Base-by-base conservation (phyloP, 2,329 filamentous ascomycete genomes). In the Arthrobotrys megalospora region DNA sequence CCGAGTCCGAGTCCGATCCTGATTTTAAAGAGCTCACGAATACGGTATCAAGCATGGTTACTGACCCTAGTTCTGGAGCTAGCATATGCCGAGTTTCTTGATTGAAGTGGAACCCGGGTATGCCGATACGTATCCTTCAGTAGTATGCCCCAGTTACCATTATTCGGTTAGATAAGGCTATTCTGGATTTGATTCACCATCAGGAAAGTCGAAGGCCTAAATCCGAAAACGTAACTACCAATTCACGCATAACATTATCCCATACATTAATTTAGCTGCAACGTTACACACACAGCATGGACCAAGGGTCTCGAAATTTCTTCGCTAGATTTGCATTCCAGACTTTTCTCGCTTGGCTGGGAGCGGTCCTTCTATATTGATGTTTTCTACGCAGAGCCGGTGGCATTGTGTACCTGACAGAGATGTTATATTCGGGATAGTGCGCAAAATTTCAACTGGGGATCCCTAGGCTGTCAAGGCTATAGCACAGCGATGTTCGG, bases 241-340 rank as follows among this genome's bases (percentile, higher is more conserved):
- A 58, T 48, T 60, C 41, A 48, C 28, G 55, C 55, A 71, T 53
- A 63, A 11, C 24, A 64, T 64, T 19, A 48, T 16, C 28, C 41
- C 24, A 19, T 8, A 45, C 21, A n/a, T n/a, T n/a, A n/a, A n/a
- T 34, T 55, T 58, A 19, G 58, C 48, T 69, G 47, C 72, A 76
- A 69, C 64, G 72, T 76, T 76, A 76, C 72, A 76, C 72, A 65
- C 52, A 48, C 55, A 12, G 21, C 34, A 60, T 28, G 55, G 11
- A n/a, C 12, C 52, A 67, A 38, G 47, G 64, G 34, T 52, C 45
- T 50, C 12, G 32, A 50, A 11, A 52, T 38, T 41, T 50, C 48
- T 41, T 66, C 34, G 41, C 34, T 8, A 28, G 34, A 41, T 53
- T 36, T 32, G 12, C 16, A 32, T 50, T 45, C 47, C 41, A 55